Conservation (phyloP, 192 early-diverging fungal species). For the Phlyctochytrium bullatum region DNA sequence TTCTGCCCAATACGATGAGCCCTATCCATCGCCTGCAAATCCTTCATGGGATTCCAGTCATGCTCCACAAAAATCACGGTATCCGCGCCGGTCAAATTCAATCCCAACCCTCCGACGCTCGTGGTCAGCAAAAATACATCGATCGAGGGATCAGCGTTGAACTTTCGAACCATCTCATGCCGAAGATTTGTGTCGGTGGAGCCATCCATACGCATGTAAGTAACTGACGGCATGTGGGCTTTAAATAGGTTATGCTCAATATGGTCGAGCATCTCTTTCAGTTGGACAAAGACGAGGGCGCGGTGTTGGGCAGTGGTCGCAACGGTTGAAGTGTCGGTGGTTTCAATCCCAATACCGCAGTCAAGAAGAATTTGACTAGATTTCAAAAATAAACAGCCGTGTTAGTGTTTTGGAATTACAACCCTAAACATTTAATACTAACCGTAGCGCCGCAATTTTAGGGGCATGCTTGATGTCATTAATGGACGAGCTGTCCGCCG, state of each 20-base stretch:
- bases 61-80: constrained; percentile 99
- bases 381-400: background rate
- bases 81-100: constrained; percentile 98
- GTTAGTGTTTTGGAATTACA: too few species aligned
- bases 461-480: constrained; percentile 77
- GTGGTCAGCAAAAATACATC: constrained; percentile 94
- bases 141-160: constrained; percentile 95
- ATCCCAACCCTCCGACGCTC: constrained; percentile 92
- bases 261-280: constrained; percentile 93
- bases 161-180: constrained; percentile 88
- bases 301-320: constrained; percentile 73
- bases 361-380: constrained; percentile 80
- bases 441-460: constrained; percentile 86
- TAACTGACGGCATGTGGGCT: constrained; percentile 79
- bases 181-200: constrained; percentile 76
- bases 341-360: constrained; percentile 87
- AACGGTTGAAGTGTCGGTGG: constrained; percentile 40
- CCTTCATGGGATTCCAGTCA: constrained; percentile 99
- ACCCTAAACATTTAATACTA: constrained; percentile 22
- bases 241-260: constrained; percentile 91
- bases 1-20: constrained; percentile 98
- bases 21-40: constrained; percentile 99
- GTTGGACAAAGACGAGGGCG: constrained; percentile 95
- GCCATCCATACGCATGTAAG: constrained; percentile 94
- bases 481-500: constrained; percentile 46